Evolutionary conservation across 108 stramenopile species (phyloP).

Genomic region (Chaetoceros tenuissimus): DNA sequence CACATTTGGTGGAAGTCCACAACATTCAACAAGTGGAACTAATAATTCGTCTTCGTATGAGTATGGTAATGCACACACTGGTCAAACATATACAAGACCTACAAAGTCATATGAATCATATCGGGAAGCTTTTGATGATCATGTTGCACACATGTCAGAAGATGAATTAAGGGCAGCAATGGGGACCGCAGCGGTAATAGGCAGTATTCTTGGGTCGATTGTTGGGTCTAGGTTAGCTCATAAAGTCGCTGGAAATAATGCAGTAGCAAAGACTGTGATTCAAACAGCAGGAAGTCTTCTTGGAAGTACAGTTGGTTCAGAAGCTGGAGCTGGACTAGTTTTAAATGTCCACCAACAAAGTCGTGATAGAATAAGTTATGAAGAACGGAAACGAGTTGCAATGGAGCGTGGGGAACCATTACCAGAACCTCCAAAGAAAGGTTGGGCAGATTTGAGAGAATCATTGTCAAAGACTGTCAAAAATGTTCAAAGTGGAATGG

Average conservation of each 20-base stretch:
- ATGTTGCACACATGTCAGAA: conserved; percentile 57
- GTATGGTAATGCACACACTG: background rate
- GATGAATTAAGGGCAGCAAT: conserved; percentile 52
- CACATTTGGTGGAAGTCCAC: too few relatives aligned
- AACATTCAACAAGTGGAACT: background rate
- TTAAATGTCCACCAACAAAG: conserved; percentile 45
- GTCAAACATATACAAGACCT: background rate
- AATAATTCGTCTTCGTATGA: too few relatives aligned
- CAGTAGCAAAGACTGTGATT: conserved; percentile 25
- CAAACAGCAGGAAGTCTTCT: conserved; percentile 35
- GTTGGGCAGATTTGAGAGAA: too few relatives aligned
- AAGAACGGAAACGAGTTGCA: conserved; percentile 31
- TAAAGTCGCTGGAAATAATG: conserved; percentile 8
- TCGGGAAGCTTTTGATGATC: conserved; percentile 52
- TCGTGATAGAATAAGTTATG: conserved; percentile 40
- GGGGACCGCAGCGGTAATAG: conserved; percentile 44
- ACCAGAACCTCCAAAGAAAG: conserved; percentile 42
- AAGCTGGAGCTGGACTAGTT: conserved; percentile 35
- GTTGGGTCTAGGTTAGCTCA: conserved; percentile 23
- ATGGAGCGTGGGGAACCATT: conserved; percentile 42
- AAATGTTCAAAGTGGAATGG: too few relatives aligned
- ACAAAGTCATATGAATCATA: conserved; percentile 34
- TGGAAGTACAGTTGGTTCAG: conserved; percentile 51
- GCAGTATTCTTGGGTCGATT: conserved; percentile 44
- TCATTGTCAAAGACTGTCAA: too few relatives aligned